phyloP scores from a whole-genome alignment of 2,329 filamentous ascomycete genomes.

The Beauveria sp. region DNA sequence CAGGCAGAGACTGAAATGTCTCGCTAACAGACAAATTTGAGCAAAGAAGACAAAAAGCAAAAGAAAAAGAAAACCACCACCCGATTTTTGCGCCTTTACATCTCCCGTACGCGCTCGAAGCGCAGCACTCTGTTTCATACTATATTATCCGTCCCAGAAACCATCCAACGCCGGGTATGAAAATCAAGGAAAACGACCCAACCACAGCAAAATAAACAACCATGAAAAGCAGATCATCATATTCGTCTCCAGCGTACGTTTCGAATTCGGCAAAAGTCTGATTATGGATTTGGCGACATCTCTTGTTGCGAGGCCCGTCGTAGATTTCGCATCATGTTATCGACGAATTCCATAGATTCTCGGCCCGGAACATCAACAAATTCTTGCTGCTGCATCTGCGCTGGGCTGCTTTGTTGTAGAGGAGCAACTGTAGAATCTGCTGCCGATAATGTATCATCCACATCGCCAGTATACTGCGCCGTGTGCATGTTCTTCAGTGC shows the following conservation, averaged over 20 bases:
- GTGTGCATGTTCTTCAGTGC: neutral
- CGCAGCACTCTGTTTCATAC: neutral
- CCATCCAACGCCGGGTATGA: neutral
- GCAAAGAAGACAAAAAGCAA: neutral
- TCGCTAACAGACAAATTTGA: neutral
- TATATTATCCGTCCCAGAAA: neutral
- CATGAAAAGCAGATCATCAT: neutral
- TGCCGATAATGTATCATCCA: too few species aligned
- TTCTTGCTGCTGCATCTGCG: slow-evolving; percentile 20
- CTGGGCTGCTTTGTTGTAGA: slow-evolving; percentile 3
- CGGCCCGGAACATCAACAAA: slow-evolving; percentile 34
- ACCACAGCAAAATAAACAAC: neutral
- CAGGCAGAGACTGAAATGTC: neutral
- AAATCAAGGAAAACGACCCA: neutral
- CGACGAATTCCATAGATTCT: slow-evolving; percentile 41
- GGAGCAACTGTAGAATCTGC: neutral
- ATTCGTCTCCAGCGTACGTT: neutral
- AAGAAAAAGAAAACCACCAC: neutral
- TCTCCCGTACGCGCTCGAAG: neutral
- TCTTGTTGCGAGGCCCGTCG: slow-evolving; percentile 23
- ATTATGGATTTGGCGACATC: neutral
- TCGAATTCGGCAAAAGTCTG: neutral
- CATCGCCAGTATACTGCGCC: neutral
- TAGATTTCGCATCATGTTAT: slow-evolving; percentile 45
- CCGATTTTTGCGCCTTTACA: neutral